A percentile compares a stretch with the other conserved stretches of the same genome.
These are phyloP conservation scores for Aspergillus sp. DNA, from an alignment of 2,329 filamentous ascomycete genomes.

Conservation along the genomic window DNA sequence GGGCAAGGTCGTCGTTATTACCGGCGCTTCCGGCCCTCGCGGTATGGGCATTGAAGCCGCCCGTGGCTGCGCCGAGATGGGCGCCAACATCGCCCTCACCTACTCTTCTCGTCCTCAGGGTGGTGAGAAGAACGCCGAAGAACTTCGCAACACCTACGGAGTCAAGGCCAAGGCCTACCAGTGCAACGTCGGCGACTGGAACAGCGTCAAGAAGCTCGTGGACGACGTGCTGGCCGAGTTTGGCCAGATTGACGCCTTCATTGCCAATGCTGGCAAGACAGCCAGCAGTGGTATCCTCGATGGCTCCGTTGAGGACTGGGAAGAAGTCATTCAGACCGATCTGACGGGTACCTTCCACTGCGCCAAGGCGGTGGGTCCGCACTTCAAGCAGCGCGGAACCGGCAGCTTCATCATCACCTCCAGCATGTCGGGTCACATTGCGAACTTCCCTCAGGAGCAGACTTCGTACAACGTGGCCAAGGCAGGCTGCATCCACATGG, in stretches of 20 bases:
- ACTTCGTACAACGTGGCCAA: slow-evolving; percentile 67
- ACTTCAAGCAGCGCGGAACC: slow-evolving; percentile 68
- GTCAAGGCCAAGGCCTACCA: slow-evolving; percentile 70
- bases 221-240: slow-evolving; percentile 67
- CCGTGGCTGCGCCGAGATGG: slow-evolving; percentile 65
- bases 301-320: slow-evolving; percentile 68
- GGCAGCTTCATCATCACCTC: slow-evolving; percentile 68
- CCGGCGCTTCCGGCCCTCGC: slow-evolving; percentile 59
- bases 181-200: slow-evolving; percentile 61
- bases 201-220: slow-evolving; percentile 59
- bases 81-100: slow-evolving; percentile 67
- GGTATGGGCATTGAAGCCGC: slow-evolving; percentile 70
- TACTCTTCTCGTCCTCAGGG: slow-evolving; percentile 64
- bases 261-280: slow-evolving; percentile 71
- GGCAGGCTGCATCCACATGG: slow-evolving; percentile 67
- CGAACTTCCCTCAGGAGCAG: slow-evolving; percentile 65
- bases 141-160: slow-evolving; percentile 61
- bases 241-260: slow-evolving; percentile 67
- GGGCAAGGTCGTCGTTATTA: slow-evolving; percentile 51
- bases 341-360: slow-evolving; percentile 85
- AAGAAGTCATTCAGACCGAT: slow-evolving; percentile 81
- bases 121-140: slow-evolving; percentile 67
- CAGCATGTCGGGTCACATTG: slow-evolving; percentile 61
- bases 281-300: slow-evolving; percentile 70
- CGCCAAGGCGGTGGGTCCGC: slow-evolving; percentile 81